Evolutionary conservation across 805 yeast species (phyloP).

Genomic region (Starmerella bombicola): DNA sequence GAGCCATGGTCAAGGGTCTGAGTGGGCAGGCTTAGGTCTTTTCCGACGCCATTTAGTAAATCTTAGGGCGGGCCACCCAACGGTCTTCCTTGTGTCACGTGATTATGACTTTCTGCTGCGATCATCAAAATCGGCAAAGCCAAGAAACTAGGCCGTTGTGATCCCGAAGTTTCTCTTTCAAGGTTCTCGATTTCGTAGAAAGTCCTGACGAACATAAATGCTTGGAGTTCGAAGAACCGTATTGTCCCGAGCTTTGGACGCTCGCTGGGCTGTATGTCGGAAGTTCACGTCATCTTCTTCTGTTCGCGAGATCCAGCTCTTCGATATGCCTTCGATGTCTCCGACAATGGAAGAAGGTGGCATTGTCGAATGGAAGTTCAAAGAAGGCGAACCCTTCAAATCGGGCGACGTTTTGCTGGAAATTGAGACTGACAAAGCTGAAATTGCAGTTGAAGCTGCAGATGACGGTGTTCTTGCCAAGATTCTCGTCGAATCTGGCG

Average conservation of each 20-base stretch:
- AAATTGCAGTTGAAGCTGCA: conserved; percentile 91
- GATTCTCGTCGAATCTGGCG: conserved; percentile 57
- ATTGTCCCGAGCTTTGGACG: not conserved
- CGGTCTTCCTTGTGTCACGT: no score
- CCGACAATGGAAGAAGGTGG: conserved; percentile 98
- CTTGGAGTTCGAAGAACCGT: conserved; percentile 2
- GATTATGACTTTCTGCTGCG: no score
- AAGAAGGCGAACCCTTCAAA: conserved; percentile 55
- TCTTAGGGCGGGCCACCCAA: no score
- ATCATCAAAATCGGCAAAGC: no score
- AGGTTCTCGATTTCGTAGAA: no score
- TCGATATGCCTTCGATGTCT: conserved; percentile 97
- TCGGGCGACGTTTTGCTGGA: conserved; percentile 95
- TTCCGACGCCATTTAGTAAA: no score
- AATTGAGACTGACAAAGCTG: conserved; percentile 95
- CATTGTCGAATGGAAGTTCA: conserved; percentile 74
- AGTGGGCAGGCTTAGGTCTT: no score
- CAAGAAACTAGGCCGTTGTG: no score
- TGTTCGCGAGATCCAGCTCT: conserved; percentile 25
- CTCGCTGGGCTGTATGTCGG: conserved; percentile 1
- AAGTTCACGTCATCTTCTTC: conserved; percentile 2
- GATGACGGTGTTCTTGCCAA: conserved; percentile 88
- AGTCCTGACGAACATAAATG: no score
- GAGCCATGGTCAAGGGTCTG: no score
- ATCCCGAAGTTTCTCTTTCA: no score